A percentile compares a stretch with the other conserved stretches of the same genome.
These are phyloP conservation scores for Conidiobolus incongruus DNA, from an alignment of 371 early-diverging fungal genomes.

Conservation along the genomic window DNA sequence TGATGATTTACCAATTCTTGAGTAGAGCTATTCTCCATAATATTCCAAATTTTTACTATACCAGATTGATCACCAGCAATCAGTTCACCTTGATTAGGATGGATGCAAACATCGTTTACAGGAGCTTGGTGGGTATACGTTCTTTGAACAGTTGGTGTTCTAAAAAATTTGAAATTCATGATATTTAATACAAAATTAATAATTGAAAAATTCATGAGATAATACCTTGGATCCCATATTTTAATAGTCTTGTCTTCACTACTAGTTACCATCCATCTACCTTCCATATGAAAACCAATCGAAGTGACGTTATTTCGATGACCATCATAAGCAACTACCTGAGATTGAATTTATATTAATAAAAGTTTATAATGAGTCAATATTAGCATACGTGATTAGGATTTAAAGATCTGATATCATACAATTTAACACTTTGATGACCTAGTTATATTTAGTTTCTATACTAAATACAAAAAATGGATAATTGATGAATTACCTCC, in stretches of 20 bases:
- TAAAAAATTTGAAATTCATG: constrained; percentile 10
- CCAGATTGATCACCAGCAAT: constrained; percentile 90
- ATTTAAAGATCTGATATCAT: constrained; percentile 58
- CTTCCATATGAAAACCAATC: constrained; percentile 77
- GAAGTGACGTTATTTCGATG: constrained; percentile 82
- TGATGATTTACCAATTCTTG: constrained; percentile 39
- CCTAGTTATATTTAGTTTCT: constrained; percentile 13
- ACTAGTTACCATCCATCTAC: constrained; percentile 81
- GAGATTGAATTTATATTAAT: background rate
- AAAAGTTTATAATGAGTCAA: background rate
- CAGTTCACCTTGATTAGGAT: constrained; percentile 85
- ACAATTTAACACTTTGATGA: constrained; percentile 60
- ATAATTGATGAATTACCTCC: constrained; percentile 34
- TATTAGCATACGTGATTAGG: constrained; percentile 38
- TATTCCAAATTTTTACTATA: constrained; percentile 76
- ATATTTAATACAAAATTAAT: background rate
- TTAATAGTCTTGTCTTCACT: constrained; percentile 87
- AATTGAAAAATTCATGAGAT: background rate
- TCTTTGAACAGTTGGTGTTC: constrained; percentile 52
- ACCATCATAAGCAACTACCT: constrained; percentile 61
- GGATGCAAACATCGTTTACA: constrained; percentile 85
- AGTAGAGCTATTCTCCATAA: constrained; percentile 71
- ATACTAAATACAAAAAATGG: background rate
- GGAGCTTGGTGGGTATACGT: constrained; percentile 71
- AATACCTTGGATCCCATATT: constrained; percentile 62